Evolutionary conservation across 1,284 basidiomycete genomes (phyloP), one percentile per base, ranked within the genome.

Genomic region (Pisolithus thermaeus): DNA sequence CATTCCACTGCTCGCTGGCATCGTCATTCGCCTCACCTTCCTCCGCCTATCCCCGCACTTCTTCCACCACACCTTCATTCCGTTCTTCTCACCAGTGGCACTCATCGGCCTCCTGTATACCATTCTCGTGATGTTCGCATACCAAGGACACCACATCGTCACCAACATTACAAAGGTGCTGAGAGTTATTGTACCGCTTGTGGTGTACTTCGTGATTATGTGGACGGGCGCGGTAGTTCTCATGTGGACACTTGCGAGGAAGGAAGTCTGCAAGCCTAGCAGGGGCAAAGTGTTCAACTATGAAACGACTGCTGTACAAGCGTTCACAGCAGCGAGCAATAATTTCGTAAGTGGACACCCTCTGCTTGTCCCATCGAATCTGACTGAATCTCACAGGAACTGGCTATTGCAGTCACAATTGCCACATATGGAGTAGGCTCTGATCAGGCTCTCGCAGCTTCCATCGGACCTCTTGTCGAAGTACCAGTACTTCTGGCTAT

Each of bases 371-470:
- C n/a, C 18, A 37, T 7, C 18, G 7, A 18, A 16, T 28, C 27
- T 47, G 25, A 50, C 3, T 8, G 36, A 16, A 46, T 9, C 28
- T 18, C 36, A 37, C 52, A 76, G 79, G 88, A 92, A 67, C 74
- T 94, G 0, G 90, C 91, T 0, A 94, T 93, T 51, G 91, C 92
- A 0, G 84, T 94, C 2, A 79, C 83, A 2, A 85, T 93, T 35
- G 83, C 89, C 0, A 79, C 86, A 0, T 94, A 86, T 62, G 89
- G 89, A 1, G 80, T 84, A 2, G 73, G 81, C 8, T 87, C 84
- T 0, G 79, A 85, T 52, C 83, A 91, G 64, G 87, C 85, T 0
- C 73, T 92, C 0, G 88, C 89, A 0, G 85, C 88, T 6, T 90
- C 88, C 0, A 81, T 87, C 25, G 89, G 89, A 0, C 88, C 87